Conservation (phyloP, 768 basidiomycete species). For the Leccinum obscurum region DNA sequence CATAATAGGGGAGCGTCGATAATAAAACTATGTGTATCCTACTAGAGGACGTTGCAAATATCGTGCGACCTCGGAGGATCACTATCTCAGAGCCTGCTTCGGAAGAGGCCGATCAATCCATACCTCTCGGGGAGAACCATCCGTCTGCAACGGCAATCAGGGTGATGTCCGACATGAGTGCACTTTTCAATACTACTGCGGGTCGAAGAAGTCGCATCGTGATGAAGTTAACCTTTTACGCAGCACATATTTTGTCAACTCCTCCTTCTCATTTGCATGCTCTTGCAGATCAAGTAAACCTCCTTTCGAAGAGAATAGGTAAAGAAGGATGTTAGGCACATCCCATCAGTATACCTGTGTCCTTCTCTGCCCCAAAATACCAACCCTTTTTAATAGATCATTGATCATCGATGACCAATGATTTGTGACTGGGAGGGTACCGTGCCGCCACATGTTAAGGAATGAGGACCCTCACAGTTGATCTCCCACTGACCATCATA, state of each 20-base stretch:
- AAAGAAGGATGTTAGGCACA: constrained; percentile 14
- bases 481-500: constrained; percentile 14
- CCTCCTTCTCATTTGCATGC: constrained; percentile 42
- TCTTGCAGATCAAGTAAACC: constrained; percentile 43
- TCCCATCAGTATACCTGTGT: background rate
- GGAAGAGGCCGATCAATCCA: background rate
- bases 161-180: constrained; percentile 28
- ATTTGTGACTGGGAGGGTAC: constrained; percentile 27
- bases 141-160: constrained; percentile 18
- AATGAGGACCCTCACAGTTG: constrained; percentile 30
- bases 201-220: constrained; percentile 37
- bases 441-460: background rate
- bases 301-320: constrained; percentile 29
- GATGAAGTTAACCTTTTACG: constrained; percentile 71
- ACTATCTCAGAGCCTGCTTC: background rate
- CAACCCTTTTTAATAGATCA: background rate
- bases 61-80: constrained; percentile 51
- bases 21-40: constrained; percentile 51
- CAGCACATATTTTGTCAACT: constrained; percentile 56
- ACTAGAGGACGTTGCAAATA: constrained; percentile 50
- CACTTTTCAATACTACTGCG: constrained; percentile 20
- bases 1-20: constrained; percentile 33
- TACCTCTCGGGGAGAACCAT: constrained; percentile 12
- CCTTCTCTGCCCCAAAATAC: background rate
- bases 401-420: background rate